phyloP scores from a whole-genome alignment of 306 rosid genomes.

The Benincasa hispida region DNA sequence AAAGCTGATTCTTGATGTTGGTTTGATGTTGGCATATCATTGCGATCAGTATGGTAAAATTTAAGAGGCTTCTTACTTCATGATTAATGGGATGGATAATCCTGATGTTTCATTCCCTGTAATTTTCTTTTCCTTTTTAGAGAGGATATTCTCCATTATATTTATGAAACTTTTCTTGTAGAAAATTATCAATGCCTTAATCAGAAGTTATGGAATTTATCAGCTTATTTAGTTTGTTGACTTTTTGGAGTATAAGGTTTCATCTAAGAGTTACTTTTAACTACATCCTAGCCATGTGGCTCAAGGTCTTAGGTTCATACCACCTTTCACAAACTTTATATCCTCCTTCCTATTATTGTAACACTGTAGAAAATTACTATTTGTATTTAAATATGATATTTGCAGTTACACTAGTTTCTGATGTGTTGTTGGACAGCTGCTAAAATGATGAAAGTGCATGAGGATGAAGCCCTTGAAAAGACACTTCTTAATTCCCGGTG shows the following conservation, averaged over 20 bases:
- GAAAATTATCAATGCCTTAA: background rate
- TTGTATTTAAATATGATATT: background rate
- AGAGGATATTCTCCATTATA: background rate
- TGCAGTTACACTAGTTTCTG: constrained; percentile 6
- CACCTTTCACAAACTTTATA: background rate
- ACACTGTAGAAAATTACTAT: background rate
- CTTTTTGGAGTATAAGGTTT: background rate
- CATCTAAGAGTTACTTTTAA: background rate
- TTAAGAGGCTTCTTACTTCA: background rate
- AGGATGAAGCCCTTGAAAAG: constrained; percentile 66
- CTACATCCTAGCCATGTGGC: background rate
- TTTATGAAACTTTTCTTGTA: background rate
- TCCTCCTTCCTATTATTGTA: background rate
- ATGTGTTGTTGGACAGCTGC: constrained; percentile 42
- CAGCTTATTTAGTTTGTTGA: background rate
- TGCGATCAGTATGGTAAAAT: constrained; percentile 79
- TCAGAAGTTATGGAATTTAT: background rate
- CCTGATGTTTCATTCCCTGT: background rate
- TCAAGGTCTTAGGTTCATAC: background rate
- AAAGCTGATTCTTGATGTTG: constrained; percentile 78
- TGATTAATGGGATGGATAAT: background rate
- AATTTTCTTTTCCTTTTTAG: too few species aligned
- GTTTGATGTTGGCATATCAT: constrained; percentile 86
- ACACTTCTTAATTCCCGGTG: constrained; percentile 68
- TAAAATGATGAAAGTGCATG: constrained; percentile 35